Percentiles rank a stretch among this genome's conserved stretches.
Evolutionary conservation across 129 eudicot genomes (phyloP).

Genomic region (Tagetes erecta): DNA sequence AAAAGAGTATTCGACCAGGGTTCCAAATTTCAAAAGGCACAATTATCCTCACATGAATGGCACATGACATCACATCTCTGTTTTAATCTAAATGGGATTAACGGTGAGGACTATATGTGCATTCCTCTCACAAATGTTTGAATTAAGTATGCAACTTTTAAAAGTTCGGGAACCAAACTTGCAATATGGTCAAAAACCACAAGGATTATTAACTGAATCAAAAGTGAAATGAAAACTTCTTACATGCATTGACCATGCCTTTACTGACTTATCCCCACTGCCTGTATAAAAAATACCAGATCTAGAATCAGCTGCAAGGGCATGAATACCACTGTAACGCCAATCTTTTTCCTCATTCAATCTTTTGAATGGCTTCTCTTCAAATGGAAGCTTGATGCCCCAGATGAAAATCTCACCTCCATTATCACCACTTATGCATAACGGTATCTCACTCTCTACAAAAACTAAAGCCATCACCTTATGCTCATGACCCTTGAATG

Average conservation of each 20-base stretch:
- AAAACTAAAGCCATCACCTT: conserved; percentile 71
- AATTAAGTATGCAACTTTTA: no score
- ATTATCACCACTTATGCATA: conserved; percentile 86
- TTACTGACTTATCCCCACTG: conserved; percentile 78
- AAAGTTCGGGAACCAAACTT: no score
- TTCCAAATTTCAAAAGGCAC: no score
- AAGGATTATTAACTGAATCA: not conserved
- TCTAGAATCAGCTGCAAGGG: conserved; percentile 60
- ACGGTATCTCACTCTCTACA: conserved; percentile 61
- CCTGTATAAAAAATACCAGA: conserved; percentile 73
- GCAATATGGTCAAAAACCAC: no score
- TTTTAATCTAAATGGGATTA: no score
- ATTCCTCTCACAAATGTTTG: no score
- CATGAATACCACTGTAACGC: conserved; percentile 92
- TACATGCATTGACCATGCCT: conserved; percentile 90
- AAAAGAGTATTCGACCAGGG: no score
- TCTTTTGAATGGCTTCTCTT: conserved; percentile 50
- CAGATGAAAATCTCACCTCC: conserved; percentile 84
- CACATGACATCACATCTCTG: no score
- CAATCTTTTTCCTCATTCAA: conserved; percentile 74
- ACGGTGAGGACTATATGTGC: no score
- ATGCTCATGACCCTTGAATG: conserved; percentile 84
- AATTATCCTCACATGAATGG: no score
- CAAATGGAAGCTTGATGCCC: conserved; percentile 52
- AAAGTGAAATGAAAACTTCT: conserved; percentile 5